Evolutionary conservation across 2,329 filamentous ascomycete genomes (phyloP).

Genomic region (Byssochlamys sp.): DNA sequence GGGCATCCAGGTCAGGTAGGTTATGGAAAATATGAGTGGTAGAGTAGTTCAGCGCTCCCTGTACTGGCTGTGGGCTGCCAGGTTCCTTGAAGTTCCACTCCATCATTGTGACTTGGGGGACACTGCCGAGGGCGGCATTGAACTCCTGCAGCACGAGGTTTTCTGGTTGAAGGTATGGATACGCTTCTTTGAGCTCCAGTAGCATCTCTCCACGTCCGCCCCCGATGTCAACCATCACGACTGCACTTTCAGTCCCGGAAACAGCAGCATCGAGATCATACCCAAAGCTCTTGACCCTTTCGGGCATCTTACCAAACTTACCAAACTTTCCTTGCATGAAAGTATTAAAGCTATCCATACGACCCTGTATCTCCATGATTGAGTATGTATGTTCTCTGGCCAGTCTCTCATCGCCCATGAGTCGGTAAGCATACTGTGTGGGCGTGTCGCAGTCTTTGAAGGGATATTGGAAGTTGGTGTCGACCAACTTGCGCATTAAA

Average conservation of each 20-base stretch:
- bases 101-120: constrained; percentile 20
- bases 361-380: constrained; percentile 27
- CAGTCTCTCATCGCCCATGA: constrained; percentile 21
- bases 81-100: constrained; percentile 27
- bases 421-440: constrained; percentile 24
- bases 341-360: constrained; percentile 31
- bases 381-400: constrained; percentile 25
- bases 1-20: constrained; percentile 26
- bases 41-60: constrained; percentile 24
- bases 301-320: constrained; percentile 24
- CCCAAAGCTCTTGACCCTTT: constrained; percentile 18
- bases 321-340: constrained; percentile 33
- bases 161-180: constrained; percentile 16
- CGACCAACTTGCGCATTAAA: constrained; percentile 24
- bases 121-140: constrained; percentile 19
- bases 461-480: constrained; percentile 26
- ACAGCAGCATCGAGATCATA: constrained; percentile 23
- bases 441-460: constrained; percentile 25
- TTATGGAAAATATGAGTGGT: constrained; percentile 31
- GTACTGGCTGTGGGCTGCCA: constrained; percentile 22
- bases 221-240: constrained; percentile 29
- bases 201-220: constrained; percentile 29
- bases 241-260: constrained; percentile 6
- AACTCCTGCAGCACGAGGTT: constrained; percentile 30
- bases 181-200: constrained; percentile 26